Evolutionary conservation across 176 grass and related monocot species (phyloP), one percentile per base, ranked within the genome.

Genomic region (Tillandsia leiboldiana): DNA sequence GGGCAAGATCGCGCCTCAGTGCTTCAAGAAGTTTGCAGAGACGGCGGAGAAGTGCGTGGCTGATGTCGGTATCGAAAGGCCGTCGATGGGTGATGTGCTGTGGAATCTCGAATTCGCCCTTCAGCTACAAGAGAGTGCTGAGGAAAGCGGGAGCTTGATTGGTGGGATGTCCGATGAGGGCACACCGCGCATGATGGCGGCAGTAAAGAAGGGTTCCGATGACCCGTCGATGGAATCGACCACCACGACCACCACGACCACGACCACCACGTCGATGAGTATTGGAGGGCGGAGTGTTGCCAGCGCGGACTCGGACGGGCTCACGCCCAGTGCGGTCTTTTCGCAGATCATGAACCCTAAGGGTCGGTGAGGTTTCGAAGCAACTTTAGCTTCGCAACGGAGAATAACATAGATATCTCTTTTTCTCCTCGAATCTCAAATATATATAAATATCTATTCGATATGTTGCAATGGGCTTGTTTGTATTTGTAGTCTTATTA

Each of bases 61-160:
- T 17, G 85, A 91, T 48, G 63, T 24, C 17, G 75, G 85, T 8
- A 75, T 82, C 9, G 79, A 87, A 23, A 68, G 89, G 48, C 89
- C 89, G 10, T 76, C 82, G 4, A 91, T 91, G 49, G 82, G 79
- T 1, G 89, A 91, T 51, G 89, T 91, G 48, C 82, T 91, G 15
- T 91, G 82, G 85, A 91, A 87, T 79, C 80, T 91, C 42, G 82
- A 85, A 56, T 85, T 91, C 26, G 89, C 89, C 17, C 78, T 88
- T 61, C 79, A 91, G 75, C 73, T 91, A 63, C 89, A 91, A 70
- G 89, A 84, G 68, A 72, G 72, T 27, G 65, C 82, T 13, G 82
- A 80, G 26, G 75, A 91, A 62, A 80, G n/a, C 9, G 53, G 76
- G 12, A 73, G 48, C 77, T 59, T 85, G 20, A 76, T 74, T 0